Percentiles rank a stretch among this genome's conserved stretches.
Conservation (phyloP, 192 early-diverging fungal species). For the Backusella psychrophila region DNA sequence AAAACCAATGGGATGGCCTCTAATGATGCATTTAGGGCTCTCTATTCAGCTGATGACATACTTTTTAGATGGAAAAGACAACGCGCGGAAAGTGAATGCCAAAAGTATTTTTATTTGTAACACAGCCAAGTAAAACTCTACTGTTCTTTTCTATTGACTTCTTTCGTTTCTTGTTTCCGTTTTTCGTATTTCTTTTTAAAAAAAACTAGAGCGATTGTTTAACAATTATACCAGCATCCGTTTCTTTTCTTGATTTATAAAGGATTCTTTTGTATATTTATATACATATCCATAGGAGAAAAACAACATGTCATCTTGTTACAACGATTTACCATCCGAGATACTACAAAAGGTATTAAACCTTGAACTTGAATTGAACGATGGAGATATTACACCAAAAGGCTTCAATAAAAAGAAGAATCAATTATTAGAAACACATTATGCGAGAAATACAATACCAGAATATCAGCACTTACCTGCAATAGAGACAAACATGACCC, state of each 20-base stretch:
- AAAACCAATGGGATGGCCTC: neutral
- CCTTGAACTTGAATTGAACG: slow-evolving; percentile 47
- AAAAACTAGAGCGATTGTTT: too few relatives aligned
- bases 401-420: slow-evolving; percentile 62
- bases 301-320: slow-evolving; percentile 9
- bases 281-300: neutral
- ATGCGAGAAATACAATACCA: slow-evolving; percentile 15
- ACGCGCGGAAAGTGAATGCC: neutral
- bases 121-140: neutral
- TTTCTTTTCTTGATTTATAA: neutral
- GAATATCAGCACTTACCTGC: slow-evolving; percentile 29
- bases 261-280: neutral
- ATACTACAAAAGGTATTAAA: slow-evolving; percentile 19
- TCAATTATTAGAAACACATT: slow-evolving; percentile 2
- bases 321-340: slow-evolving; percentile 8
- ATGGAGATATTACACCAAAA: slow-evolving; percentile 74
- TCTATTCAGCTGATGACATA: neutral
- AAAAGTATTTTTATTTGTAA: neutral
- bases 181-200: too few relatives aligned
- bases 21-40: neutral
- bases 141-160: neutral
- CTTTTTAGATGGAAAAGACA: neutral
- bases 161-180: neutral
- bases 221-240: too few relatives aligned
- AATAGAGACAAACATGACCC: neutral